Evolutionary conservation across 2,329 filamentous ascomycete genomes (phyloP), one percentile per base, ranked within the genome.

Genomic region (Aureobasidium melanogenum): DNA sequence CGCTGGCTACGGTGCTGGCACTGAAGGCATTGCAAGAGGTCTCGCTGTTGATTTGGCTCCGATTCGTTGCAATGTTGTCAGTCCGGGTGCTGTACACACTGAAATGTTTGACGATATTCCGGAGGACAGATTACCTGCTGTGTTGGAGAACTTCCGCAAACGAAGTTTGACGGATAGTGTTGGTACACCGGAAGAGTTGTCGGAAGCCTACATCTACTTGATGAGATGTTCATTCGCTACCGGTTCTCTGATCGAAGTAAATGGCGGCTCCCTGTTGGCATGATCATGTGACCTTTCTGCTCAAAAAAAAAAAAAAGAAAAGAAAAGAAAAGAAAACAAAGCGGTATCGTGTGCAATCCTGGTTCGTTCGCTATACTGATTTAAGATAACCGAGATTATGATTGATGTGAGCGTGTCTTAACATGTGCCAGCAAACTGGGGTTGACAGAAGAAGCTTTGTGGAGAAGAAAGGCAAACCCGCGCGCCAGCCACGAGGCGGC

Each of bases 31-130:
- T 65, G 74, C 76, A 3, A 76, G 79, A 2, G 77, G 75, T 2
- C 71, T 88, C 22, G 84, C 84, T 1, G 65, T 86, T n/a, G 84
- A 87, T 65, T 67, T 88, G 58, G 77, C 76, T 61, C 84, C 84
- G 17, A 46, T 46, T 2, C 24, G 43, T 8, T 24, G 28, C 15
- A 46, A 46, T 3, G 6, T 2, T 1, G 43, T 46, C 5, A 17
- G 12, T 8, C 43, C 43, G 7, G 43, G 43, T 8, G 43, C 43
- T 9, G 43, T 46, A 3, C 24, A 28, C 5, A 46, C 43, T 3
- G 24, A 28, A n/a, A 28, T 46, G 43, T 46, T 28, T 28, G 43
- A 28, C 14, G 43, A 28, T n/a, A 46, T 46, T n/a, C 43, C 43
- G 6, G 8, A 5, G 6, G 43, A 46, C 24, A 46, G 43, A 8